phyloP scores from a whole-genome alignment of 352 stramenopile genomes.

The Paralagenidium karlingii region DNA sequence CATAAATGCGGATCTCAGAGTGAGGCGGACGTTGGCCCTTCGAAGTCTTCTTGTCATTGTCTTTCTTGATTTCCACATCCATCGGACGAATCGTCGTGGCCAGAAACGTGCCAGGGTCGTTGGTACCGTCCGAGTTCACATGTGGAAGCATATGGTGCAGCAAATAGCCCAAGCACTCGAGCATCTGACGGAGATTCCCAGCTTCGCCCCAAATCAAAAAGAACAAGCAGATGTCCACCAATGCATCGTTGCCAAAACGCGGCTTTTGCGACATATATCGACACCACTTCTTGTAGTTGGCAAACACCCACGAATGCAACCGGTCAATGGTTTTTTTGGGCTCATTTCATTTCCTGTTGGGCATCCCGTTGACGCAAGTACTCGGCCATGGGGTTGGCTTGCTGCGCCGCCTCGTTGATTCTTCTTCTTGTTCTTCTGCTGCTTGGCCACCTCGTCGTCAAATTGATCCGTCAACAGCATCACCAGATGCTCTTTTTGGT shows the following conservation, averaged over 20 bases:
- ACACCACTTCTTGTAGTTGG: constrained; percentile 84
- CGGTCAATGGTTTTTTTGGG: constrained; percentile 63
- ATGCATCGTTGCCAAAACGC: constrained; percentile 56
- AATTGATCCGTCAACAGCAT: constrained; percentile 78
- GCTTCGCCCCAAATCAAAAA: constrained; percentile 81
- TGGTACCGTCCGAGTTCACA: constrained; percentile 33
- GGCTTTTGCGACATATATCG: constrained; percentile 78
- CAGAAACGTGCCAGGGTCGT: constrained; percentile 58
- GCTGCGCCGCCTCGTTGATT: constrained; percentile 5
- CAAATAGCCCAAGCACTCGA: constrained; percentile 70
- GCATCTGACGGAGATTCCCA: constrained; percentile 73
- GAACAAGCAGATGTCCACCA: constrained; percentile 72
- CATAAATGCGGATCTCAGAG: constrained; percentile 74
- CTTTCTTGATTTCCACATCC: constrained; percentile 70
- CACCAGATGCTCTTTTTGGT: constrained; percentile 70
- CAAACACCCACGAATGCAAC: constrained; percentile 63
- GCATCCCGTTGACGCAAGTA: constrained; percentile 35
- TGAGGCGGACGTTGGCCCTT: constrained; percentile 61
- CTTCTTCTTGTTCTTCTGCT: background rate
- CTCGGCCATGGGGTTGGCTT: constrained; percentile 13
- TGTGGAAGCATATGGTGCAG: constrained; percentile 65
- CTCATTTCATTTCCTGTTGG: constrained; percentile 52
- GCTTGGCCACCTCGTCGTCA: constrained; percentile 46
- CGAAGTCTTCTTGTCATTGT: constrained; percentile 82
- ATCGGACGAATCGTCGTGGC: constrained; percentile 68